Conservation (phyloP, 257 asterid species). For the Nicotiana undulata region DNA sequence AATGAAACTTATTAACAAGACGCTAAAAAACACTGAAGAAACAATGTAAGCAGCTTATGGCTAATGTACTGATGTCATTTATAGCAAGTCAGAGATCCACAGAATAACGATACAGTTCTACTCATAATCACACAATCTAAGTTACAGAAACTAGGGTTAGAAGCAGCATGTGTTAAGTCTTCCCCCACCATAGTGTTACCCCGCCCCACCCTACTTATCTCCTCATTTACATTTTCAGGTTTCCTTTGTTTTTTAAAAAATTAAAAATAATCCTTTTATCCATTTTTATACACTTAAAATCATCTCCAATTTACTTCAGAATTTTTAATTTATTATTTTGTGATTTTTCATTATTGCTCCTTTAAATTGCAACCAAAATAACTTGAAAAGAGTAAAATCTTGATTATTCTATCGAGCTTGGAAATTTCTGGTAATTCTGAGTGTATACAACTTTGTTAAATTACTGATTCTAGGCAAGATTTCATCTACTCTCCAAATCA, state of each 20-base stretch:
- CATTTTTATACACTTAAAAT: neutral
- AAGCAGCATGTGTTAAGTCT: too few relatives aligned
- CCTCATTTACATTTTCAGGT: neutral
- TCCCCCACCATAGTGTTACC: neutral
- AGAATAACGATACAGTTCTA: neutral
- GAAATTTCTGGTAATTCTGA: neutral
- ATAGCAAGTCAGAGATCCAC: neutral
- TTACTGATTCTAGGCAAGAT: neutral
- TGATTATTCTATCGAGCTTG: neutral
- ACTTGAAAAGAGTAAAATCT: neutral
- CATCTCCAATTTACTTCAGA: neutral
- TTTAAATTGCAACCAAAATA: neutral
- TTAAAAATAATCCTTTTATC: neutral
- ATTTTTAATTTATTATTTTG: neutral
- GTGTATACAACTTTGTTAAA: neutral
- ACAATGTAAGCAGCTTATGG: neutral
- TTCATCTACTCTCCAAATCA: neutral
- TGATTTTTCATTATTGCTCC: neutral
- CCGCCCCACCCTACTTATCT: neutral
- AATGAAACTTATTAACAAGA: neutral
- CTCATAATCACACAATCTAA: neutral
- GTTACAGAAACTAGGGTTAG: neutral
- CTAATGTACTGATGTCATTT: neutral
- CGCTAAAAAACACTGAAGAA: neutral
- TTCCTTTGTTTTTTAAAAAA: neutral